Conservation (phyloP, 768 basidiomycete genomes). For the Hypsizygus marmoreus region DNA sequence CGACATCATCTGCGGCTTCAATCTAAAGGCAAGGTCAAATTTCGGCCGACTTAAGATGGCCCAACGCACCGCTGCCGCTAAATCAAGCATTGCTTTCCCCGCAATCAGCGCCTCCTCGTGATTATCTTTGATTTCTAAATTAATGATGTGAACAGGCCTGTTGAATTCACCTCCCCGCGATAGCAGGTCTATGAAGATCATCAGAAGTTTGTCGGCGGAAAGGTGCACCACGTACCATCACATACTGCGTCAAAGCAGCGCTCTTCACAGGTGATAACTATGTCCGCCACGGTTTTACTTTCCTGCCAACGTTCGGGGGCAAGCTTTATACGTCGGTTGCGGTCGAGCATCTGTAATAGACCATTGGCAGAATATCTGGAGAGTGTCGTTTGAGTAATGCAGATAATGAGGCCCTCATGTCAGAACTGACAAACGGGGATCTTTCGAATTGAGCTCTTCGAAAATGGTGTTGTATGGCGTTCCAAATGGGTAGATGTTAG, state of each 20-base stretch:
- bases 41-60: conserved; percentile 6
- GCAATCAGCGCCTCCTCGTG: conserved; percentile 98
- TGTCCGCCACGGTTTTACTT: conserved; percentile 82
- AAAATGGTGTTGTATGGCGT: conserved; percentile 97
- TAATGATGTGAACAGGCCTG: conserved; percentile 93
- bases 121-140: conserved; percentile 98
- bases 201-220: conserved; percentile 4
- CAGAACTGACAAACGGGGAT: conserved; percentile 72
- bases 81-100: conserved; percentile 90
- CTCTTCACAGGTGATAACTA: conserved; percentile 99
- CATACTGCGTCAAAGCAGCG: conserved; percentile 98
- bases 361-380: conserved; percentile 91
- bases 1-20: conserved; percentile 82
- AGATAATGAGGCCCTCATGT: background rate
- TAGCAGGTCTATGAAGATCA: conserved; percentile 67
- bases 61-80: conserved; percentile 80
- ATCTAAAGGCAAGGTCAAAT: conserved; percentile 53
- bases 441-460: conserved; percentile 84
- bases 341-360: conserved; percentile 92
- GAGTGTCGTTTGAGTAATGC: conserved; percentile 6
- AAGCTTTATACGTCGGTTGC: conserved; percentile 87
- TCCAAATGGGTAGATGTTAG: conserved; percentile 95
- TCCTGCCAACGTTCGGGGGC: conserved; percentile 99
- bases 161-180: conserved; percentile 89
- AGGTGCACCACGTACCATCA: conserved; percentile 66